Base-by-base conservation (phyloP, 2,329 filamentous ascomycete species). In the Ophiocordyceps sinensis region DNA sequence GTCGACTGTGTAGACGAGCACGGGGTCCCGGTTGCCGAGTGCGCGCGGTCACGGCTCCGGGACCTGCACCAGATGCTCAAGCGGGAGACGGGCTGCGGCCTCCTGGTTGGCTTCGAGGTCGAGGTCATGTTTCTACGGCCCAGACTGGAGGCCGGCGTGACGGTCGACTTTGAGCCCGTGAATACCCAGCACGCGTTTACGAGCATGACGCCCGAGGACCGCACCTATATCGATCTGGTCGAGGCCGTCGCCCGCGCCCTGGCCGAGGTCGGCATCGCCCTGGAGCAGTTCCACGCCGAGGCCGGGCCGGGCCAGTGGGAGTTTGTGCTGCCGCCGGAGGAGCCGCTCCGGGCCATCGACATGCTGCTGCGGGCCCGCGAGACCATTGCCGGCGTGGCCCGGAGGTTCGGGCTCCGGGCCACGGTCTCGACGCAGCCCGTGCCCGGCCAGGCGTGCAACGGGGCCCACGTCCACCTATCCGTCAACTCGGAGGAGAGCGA, bases 271-370 rank as follows among this genome's bases (percentile, higher is more conserved):
- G 79, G 73, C 28, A 81, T 91, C 39, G 60, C 73, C 26, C 62
- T 87, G 9, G 75, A 86, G 46, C 76, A 85, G 58, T 73, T 86
- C 51, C 85, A 93, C 49, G 67, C 85, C 0, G 85, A 91, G 56
- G 77, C 74, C 35, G 76, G 79, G 1, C 68, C 72, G 0, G 82
- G 83, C 1, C 85, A 91, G 55, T 91, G 83, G 57, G 84, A 89
- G 57, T 73, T 93, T 42, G 66, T 87, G 2, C 68, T 91, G 0
- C 72, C 80, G 0, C 73, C 78, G 0, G 64, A 68, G 0, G 60
- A 74, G 0, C 77, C 83, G 0, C 59, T 89, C 0, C 62, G 73
- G 34, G 82, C 85, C 0, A 74, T 86, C 26, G 85, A 91, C 54
- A 72, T 68, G 0, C 67, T 93, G 1, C 63, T 88, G 6, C 80